Conservation (phyloP, 768 basidiomycete genomes). For the Neoboletus subvelutipes region DNA sequence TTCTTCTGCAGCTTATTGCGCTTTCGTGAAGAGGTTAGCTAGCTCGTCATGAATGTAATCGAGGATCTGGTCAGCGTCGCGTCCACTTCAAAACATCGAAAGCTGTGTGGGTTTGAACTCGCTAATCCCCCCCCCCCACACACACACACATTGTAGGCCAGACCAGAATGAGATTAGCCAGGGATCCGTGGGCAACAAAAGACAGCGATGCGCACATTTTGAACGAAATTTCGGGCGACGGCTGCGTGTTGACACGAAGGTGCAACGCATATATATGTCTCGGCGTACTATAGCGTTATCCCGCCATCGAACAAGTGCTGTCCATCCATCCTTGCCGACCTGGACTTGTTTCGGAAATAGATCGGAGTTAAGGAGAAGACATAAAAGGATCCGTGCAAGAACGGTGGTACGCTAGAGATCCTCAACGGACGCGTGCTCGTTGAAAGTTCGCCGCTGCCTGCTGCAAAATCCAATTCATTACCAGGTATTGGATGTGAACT, state of each 20-base stretch:
- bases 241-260: slow-evolving; percentile 4
- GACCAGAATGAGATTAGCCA: background rate
- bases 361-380: too few relatives aligned
- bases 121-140: background rate
- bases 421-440: too few relatives aligned
- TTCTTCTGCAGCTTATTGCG: background rate
- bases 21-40: background rate
- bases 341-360: too few relatives aligned
- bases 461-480: too few relatives aligned
- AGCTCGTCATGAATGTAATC: slow-evolving; percentile 9
- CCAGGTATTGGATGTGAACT: too few relatives aligned
- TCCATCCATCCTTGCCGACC: slow-evolving; percentile 3
- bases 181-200: background rate
- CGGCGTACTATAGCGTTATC: slow-evolving; percentile 2
- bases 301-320: slow-evolving; percentile 8
- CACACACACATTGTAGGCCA: too few relatives aligned
- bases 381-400: too few relatives aligned
- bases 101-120: slow-evolving; percentile 6
- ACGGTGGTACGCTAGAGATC: too few relatives aligned
- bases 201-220: background rate
- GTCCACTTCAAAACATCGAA: slow-evolving; percentile 2
- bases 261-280: background rate
- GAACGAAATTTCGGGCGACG: slow-evolving; percentile 4
- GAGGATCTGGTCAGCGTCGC: slow-evolving; percentile 10
- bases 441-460: too few relatives aligned